Base-by-base conservation (phyloP, 2,329 filamentous ascomycete species). In the Trichophyton verrucosum region DNA sequence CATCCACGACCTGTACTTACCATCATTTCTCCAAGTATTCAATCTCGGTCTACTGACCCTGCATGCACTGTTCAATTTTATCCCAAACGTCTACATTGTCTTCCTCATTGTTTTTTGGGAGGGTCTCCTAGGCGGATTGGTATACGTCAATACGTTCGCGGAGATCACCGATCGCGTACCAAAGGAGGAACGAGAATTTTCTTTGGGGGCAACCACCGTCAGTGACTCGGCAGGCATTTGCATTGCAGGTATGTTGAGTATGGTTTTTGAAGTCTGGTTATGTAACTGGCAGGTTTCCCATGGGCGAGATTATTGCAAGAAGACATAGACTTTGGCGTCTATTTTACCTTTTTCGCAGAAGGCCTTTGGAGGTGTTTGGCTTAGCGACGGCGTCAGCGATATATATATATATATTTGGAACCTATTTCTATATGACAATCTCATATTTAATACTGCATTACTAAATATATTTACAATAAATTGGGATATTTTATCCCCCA, bases 91-190 rank as follows among this genome's bases (percentile, higher is more conserved):
- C 24, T 96, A 90, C 70, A 68, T 96, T n/a, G 78, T 97, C 0
- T 96, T 96, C 68, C 62, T 82, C 22, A 78, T 97, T 63, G 80
- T 96, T 20, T 94, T 97, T 69, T 97, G 92, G 92, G 94, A 97
- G 72, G 94, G 94, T 0, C 73, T 97, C 11, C 78, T 99, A 0
- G 94, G 94, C 0, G 94, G 94, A 0, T 80, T 90, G 2, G 94
- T 97, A 0, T 99, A 99, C 68, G 91, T 97, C 62, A 95, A 92
- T 68, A 96, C 91, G 0, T 99, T 97, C 73, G 90, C 91, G 0
- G 89, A 95, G 71, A 96, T 99, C 64, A 87, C 90, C 71, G 90
- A 96, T 68, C 85, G 86, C 5, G 85, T 96, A 0, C 84, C 85
- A 0, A 77, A 81, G 3, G 82, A 85, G 36, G 91, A 96, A 59